Evolutionary conservation across 164 flowering plant species (phyloP), one percentile per base, ranked within the genome.

Genomic region (Magnolia kwangsiensis): DNA sequence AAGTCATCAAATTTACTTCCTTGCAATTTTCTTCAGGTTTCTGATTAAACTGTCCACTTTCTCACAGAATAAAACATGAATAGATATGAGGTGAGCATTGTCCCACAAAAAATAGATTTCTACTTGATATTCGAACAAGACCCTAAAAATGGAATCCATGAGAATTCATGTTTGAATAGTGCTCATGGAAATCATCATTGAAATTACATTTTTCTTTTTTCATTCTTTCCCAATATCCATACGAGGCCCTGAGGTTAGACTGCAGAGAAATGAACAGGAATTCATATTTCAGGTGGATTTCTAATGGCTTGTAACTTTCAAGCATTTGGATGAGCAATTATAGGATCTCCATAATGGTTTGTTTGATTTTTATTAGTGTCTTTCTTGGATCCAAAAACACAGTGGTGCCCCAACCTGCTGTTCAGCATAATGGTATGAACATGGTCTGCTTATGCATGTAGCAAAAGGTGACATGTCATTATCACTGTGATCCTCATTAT

Each of bases 1-100:
- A 82, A 84, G 90, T 82, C 59, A 78, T 51, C 19, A 11, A 16
- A 50, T 10, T 70, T 49, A 23, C 19, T 20, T 37, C 58, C 20
- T 31, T 63, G 8, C 11, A 11, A n/a, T 19, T 63, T 13, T 14
- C 9, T 55, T 14, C 16, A 19, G 61, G 61, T 8, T 55, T 55
- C 45, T 37, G 45, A 37, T 37, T 55, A 55, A 55, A 55, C 20
- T 13, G 50, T 68, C 19, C 4, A 18, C 31, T 29, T 31, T 68
- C 71, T 10, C 1, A 24, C 8, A 37, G 71, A 68, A 37, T 20
- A 68, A 68, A 68, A 27, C 8, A 8, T 20, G 5, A 21, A 66
- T 5, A 66, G 8, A 66, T 20, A 24, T 4, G 45, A 37, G 45
- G 45, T 37, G 45, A 37, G 45, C 45, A 37, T 27, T 27, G 45